Percentiles rank a stretch among this genome's conserved stretches.
phyloP scores from a whole-genome alignment of 306 rosid species.

The Ammopiptanthus mongolicus region DNA sequence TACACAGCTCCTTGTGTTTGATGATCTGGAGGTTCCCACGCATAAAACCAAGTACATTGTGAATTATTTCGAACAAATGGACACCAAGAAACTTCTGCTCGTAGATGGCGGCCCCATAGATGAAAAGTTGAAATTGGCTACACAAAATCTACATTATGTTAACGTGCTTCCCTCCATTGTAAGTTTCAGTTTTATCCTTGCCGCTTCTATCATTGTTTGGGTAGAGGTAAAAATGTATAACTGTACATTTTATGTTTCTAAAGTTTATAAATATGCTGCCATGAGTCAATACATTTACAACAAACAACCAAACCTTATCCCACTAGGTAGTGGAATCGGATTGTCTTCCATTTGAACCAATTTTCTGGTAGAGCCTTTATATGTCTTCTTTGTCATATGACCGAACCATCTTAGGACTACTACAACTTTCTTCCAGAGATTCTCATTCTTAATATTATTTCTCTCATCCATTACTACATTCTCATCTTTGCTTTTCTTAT shows the following conservation, averaged over 20 bases:
- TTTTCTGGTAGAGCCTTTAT: no score
- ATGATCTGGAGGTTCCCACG: conserved; percentile 76
- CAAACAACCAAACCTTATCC: background rate
- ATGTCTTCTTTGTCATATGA: no score
- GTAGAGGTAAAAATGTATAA: conserved; percentile 11
- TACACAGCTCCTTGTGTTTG: conserved; percentile 76
- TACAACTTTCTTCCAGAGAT: no score
- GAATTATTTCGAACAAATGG: conserved; percentile 55
- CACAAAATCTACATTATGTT: conserved; percentile 89
- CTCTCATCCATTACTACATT: no score
- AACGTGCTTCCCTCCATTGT: conserved; percentile 81
- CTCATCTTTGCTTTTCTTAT: background rate
- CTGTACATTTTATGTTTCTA: background rate
- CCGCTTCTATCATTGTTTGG: conserved; percentile 1
- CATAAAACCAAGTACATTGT: conserved; percentile 81
- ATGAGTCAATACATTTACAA: background rate
- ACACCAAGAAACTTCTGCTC: conserved; percentile 61
- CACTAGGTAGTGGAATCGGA: background rate
- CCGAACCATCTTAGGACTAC: no score
- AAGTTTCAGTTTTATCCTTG: conserved; percentile 37
- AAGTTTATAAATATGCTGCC: background rate
- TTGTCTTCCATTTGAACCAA: no score
- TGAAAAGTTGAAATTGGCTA: conserved; percentile 78
- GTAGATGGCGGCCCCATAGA: conserved; percentile 71
- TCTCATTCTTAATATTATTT: no score